Evolutionary conservation across 139 green algal genomes (phyloP), one percentile per base, ranked within the genome.

Genomic region (Haematococcus sp.): DNA sequence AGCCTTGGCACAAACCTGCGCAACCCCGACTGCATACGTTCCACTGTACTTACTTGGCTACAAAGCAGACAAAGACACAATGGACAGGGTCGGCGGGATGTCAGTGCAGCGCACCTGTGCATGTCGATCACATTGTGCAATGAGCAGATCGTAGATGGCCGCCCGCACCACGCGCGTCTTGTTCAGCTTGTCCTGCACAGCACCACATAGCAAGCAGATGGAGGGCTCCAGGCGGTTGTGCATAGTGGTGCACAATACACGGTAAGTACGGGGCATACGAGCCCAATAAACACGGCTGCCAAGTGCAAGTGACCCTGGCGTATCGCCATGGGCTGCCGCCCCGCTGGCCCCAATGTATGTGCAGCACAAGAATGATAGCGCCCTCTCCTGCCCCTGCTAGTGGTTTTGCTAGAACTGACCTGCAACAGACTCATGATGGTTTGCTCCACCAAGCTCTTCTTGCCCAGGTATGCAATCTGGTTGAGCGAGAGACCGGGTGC

Each of bases 61-160:
- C n/a, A n/a, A n/a, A n/a, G n/a, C n/a, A n/a, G n/a, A n/a, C n/a
- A n/a, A n/a, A n/a, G n/a, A n/a, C n/a, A n/a, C n/a, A n/a, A n/a
- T n/a, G n/a, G n/a, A n/a, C n/a, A n/a, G n/a, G n/a, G n/a, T n/a
- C n/a, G n/a, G n/a, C n/a, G n/a, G n/a, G n/a, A n/a, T n/a, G n/a
- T n/a, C n/a, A n/a, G n/a, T 17, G 17, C 46, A 55, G 46, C 46
- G 46, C 46, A 23, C 15, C 46, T 55, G 46, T 55, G 54, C 54
- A 19, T 61, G 54, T 9, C 23, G 59, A 63, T 89, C 80, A 30
- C 63, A 73, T 56, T 85, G 61, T 44, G 46, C 71, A 30, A 59
- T 81, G 35, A 89, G 74, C 64, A 89, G 64, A 63, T 89, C 80
- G 67, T 81, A 79, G 17, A 76, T 60, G 0, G 81, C 79, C 2